A percentile compares a stretch with the other conserved stretches of the same genome.
Evolutionary conservation across 495 filamentous ascomycete species (phyloP).

Genomic region (Talaromyces proteolyticus): DNA sequence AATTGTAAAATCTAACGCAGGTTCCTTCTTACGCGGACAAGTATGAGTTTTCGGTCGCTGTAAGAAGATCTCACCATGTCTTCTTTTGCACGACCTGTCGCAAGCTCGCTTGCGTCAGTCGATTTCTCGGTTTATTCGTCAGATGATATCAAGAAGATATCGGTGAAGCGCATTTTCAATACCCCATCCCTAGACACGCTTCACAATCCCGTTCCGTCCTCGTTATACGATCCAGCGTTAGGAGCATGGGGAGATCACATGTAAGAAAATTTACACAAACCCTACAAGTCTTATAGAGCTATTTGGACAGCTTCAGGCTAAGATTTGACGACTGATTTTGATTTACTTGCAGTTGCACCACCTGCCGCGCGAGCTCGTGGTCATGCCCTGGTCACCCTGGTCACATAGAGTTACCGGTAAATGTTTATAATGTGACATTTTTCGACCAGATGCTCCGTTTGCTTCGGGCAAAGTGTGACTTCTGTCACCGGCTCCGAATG

Average conservation of each 20-base stretch:
- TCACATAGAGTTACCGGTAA: constrained; percentile 89
- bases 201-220: constrained; percentile 77
- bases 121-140: constrained; percentile 79
- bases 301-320: constrained; percentile 1
- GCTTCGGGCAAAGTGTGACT: constrained; percentile 79
- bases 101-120: constrained; percentile 78
- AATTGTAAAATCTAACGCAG: constrained; percentile 12
- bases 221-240: constrained; percentile 87
- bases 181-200: constrained; percentile 84
- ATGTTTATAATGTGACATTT: constrained; percentile 89
- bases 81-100: constrained; percentile 87
- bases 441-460: constrained; percentile 84
- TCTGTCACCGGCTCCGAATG: constrained; percentile 80
- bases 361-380: constrained; percentile 71
- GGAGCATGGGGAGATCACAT: constrained; percentile 81
- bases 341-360: constrained; percentile 66
- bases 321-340: background rate
- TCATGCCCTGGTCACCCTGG: constrained; percentile 90
- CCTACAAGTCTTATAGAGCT: background rate
- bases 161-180: constrained; percentile 88
- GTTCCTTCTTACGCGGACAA: background rate
- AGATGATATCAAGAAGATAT: constrained; percentile 80
- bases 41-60: background rate
- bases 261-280: constrained; percentile 45
- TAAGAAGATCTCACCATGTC: constrained; percentile 33